phyloP scores from a whole-genome alignment of 805 yeast species.

The Kodamaea kaohsiungensis region DNA sequence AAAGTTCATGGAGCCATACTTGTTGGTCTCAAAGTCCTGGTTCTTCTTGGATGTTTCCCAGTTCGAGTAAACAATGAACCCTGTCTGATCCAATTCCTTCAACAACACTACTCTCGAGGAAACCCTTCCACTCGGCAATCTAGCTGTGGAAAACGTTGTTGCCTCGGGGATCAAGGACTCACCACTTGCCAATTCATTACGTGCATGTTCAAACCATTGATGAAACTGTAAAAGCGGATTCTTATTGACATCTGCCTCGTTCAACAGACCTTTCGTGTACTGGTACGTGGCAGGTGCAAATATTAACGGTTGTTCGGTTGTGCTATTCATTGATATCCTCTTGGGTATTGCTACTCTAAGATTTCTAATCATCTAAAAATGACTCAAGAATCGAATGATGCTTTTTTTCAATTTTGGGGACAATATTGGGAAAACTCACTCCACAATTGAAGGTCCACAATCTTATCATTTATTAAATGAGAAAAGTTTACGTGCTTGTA shows the following conservation, averaged over 20 bases:
- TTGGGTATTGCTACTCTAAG: background rate
- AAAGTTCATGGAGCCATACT: conserved; percentile 79
- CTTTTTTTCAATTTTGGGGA: background rate
- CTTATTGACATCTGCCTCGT: conserved; percentile 49
- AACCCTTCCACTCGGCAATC: conserved; percentile 86
- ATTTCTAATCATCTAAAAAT: conserved; percentile 4
- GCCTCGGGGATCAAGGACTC: conserved; percentile 67
- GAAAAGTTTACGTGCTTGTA: no score
- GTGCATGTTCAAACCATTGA: conserved; percentile 67
- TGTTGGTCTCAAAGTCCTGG: conserved; percentile 67
- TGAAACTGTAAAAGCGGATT: conserved; percentile 80
- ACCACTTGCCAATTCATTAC: conserved; percentile 42
- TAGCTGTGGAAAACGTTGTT: conserved; percentile 84
- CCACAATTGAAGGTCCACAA: background rate
- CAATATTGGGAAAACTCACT: background rate
- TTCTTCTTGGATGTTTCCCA: conserved; percentile 88
- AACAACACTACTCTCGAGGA: conserved; percentile 81
- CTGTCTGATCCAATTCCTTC: conserved; percentile 84
- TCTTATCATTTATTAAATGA: background rate
- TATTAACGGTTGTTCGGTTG: conserved; percentile 29
- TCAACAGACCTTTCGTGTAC: conserved; percentile 67
- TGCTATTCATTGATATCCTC: background rate
- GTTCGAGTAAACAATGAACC: conserved; percentile 87
- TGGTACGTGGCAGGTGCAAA: conserved; percentile 90
- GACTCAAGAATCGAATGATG: background rate